Evolutionary conservation across 306 rosid species (phyloP).

Genomic region (Bauhinia variegata): DNA sequence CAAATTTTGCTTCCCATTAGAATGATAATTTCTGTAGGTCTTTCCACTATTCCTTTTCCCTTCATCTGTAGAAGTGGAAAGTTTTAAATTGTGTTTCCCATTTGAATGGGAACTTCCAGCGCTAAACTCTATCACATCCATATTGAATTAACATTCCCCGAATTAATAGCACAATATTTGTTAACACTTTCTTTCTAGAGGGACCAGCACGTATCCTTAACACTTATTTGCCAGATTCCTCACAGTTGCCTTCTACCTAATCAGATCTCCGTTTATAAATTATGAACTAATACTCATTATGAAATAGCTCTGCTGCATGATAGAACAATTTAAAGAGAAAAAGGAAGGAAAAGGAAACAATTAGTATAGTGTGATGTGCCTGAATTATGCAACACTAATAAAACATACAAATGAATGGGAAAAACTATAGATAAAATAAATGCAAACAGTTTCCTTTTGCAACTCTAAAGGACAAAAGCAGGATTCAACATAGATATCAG

Average conservation of each 20-base stretch:
- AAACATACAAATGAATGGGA: conserved; percentile 11
- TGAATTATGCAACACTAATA: conserved; percentile 10
- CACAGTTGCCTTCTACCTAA: neutral
- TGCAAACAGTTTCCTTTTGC: neutral
- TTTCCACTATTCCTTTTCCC: conserved; percentile 50
- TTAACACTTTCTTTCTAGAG: conserved; percentile 35
- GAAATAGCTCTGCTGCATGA: conserved; percentile 23
- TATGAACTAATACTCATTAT: neutral
- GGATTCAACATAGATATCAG: neutral
- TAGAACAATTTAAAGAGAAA: neutral
- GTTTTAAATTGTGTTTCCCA: conserved; percentile 55
- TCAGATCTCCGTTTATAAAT: neutral
- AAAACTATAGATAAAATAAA: conserved; percentile 9
- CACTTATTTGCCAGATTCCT: conserved; percentile 35
- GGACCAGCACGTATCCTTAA: conserved; percentile 8
- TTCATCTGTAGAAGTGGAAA: conserved; percentile 54
- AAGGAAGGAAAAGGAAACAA: conserved; percentile 2
- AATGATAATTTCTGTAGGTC: conserved; percentile 36
- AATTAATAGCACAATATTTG: conserved; percentile 25
- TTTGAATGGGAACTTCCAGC: conserved; percentile 58
- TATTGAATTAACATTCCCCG: conserved; percentile 45
- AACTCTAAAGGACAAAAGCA: neutral
- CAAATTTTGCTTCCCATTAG: conserved; percentile 52
- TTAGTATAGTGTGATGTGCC: conserved; percentile 6
- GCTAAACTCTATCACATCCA: conserved; percentile 62